Evolutionary conservation across 345 rosid genomes (phyloP).

Genomic region (Aethionema arabicum): DNA sequence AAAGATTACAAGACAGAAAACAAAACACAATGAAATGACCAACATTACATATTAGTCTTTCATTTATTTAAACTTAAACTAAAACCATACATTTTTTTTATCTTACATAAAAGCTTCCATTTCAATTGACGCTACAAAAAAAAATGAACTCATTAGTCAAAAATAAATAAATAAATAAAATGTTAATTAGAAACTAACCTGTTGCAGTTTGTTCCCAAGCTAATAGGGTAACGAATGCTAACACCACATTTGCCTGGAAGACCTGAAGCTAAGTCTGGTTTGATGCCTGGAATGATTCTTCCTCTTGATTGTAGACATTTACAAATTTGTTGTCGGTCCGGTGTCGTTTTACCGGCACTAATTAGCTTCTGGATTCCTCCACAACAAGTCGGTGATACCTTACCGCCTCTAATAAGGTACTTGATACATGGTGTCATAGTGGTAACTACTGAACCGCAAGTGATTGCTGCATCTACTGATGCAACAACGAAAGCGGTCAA

Average conservation of each 20-base stretch:
- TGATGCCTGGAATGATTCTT: neutral
- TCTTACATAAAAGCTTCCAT: neutral
- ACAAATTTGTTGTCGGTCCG: conserved; percentile 51
- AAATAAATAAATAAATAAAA: too few relatives aligned
- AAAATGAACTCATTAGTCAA: neutral
- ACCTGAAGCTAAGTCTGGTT: conserved; percentile 17
- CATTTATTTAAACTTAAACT: conserved; percentile 14
- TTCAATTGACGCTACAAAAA: conserved; percentile 24
- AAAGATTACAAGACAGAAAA: conserved; percentile 3
- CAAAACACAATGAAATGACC: neutral
- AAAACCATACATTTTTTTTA: conserved; percentile 16
- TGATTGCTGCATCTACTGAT: conserved; percentile 32
- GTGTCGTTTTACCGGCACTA: conserved; percentile 38
- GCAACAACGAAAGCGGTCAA: conserved; percentile 11
- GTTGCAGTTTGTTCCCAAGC: conserved; percentile 45
- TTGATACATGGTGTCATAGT: conserved; percentile 32
- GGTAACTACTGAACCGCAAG: conserved; percentile 37
- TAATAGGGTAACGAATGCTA: conserved; percentile 50
- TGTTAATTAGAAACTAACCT: conserved; percentile 25
- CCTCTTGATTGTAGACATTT: conserved; percentile 41
- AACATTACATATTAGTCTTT: conserved; percentile 1
- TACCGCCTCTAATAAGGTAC: conserved; percentile 32
- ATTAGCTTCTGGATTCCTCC: conserved; percentile 35
- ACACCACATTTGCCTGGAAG: conserved; percentile 50
- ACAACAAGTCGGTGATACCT: conserved; percentile 40